phyloP scores from a whole-genome alignment of 2,329 filamentous ascomycete genomes.

The Aureobasidium uvarum region DNA sequence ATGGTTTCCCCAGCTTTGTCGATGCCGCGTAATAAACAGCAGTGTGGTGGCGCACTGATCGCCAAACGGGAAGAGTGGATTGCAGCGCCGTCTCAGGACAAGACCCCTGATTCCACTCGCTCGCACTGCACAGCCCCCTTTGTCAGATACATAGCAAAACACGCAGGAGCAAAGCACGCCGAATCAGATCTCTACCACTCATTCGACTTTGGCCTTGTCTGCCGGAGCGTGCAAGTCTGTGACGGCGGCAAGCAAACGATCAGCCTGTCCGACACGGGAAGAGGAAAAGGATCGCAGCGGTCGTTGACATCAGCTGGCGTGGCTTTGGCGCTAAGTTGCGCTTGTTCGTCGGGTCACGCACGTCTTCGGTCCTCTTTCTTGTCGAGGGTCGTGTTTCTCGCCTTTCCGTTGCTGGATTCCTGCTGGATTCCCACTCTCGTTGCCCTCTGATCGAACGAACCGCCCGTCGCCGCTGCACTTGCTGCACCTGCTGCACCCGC shows the following conservation, averaged over 20 bases:
- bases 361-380: constrained; percentile 8
- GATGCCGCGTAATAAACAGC: constrained; percentile 22
- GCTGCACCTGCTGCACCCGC: neutral
- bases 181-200: neutral
- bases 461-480: constrained; percentile 14
- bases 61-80: constrained; percentile 26
- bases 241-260: neutral
- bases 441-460: constrained; percentile 14
- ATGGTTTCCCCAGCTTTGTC: constrained; percentile 23
- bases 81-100: constrained; percentile 18
- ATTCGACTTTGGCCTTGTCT: neutral
- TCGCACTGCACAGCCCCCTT: constrained; percentile 23
- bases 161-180: neutral
- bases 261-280: neutral
- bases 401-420: neutral
- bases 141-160: neutral
- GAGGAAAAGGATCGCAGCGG: constrained; percentile 1
- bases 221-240: neutral
- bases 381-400: constrained; percentile 21
- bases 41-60: constrained; percentile 25
- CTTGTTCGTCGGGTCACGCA: constrained; percentile 22
- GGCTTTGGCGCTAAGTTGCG: constrained; percentile 26
- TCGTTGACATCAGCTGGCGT: constrained; percentile 27
- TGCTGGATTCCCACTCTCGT: constrained; percentile 8
- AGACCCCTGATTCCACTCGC: constrained; percentile 1